phyloP scores from a whole-genome alignment of 1,284 basidiomycete species.

The Apiotrichum domesticum region DNA sequence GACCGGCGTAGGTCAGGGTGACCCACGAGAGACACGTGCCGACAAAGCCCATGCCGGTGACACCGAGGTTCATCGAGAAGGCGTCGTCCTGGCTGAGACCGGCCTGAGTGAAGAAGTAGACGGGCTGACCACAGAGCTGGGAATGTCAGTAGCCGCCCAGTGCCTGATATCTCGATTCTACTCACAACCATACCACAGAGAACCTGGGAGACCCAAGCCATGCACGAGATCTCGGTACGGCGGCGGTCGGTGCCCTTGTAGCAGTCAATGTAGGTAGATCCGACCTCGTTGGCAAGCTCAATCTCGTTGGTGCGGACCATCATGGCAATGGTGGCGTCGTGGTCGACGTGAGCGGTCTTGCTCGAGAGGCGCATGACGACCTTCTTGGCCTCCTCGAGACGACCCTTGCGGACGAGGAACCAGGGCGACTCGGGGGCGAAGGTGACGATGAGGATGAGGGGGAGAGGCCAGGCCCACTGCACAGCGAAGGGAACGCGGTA shows the following conservation, averaged over 20 bases:
- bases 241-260: slow-evolving; percentile 25
- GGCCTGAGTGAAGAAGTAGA: slow-evolving; percentile 26
- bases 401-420: slow-evolving; percentile 28
- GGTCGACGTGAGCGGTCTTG: slow-evolving; percentile 16
- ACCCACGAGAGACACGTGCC: slow-evolving; percentile 47
- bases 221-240: slow-evolving; percentile 16
- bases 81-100: slow-evolving; percentile 7
- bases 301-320: slow-evolving; percentile 45
- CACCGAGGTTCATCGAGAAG: slow-evolving; percentile 34
- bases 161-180: background rate
- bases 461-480: slow-evolving; percentile 47
- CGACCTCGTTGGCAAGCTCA: slow-evolving; percentile 20
- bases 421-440: slow-evolving; percentile 36
- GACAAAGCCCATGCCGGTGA: slow-evolving; percentile 42
- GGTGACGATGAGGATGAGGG: slow-evolving; percentile 15
- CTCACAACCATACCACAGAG: slow-evolving; percentile 21
- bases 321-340: slow-evolving; percentile 34
- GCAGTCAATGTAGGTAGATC: slow-evolving; percentile 24
- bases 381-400: slow-evolving; percentile 24
- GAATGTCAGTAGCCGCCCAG: background rate
- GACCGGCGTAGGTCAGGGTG: slow-evolving; percentile 34
- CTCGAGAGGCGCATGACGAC: slow-evolving; percentile 19
- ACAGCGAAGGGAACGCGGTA: slow-evolving; percentile 44
- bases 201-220: slow-evolving; percentile 18
- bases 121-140: slow-evolving; percentile 15